Conservation (phyloP, 768 basidiomycete genomes). For the Sutorius australiensis region DNA sequence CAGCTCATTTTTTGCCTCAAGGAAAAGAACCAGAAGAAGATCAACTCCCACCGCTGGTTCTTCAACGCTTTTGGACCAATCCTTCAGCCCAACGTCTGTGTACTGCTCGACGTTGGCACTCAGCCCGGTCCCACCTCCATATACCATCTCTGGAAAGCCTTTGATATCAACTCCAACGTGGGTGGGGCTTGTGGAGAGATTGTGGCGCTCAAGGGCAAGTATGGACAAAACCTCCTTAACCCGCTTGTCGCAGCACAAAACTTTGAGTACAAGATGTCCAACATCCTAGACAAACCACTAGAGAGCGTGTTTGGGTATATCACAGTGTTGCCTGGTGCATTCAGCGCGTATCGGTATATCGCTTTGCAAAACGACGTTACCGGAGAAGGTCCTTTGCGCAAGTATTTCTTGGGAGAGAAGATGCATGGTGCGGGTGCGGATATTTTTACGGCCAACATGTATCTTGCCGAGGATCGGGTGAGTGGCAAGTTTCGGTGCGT, state of each 20-base stretch:
- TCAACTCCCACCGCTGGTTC: constrained; percentile 94
- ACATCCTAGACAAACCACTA: constrained; percentile 89
- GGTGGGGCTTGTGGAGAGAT: constrained; percentile 97
- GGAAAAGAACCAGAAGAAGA: constrained; percentile 94
- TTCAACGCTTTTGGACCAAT: constrained; percentile 86
- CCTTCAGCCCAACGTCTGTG: constrained; percentile 87
- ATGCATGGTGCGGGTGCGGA: constrained; percentile 87
- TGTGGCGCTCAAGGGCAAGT: constrained; percentile 86
- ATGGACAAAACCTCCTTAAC: constrained; percentile 73
- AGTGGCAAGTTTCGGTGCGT: constrained; percentile 17
- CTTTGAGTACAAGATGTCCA: constrained; percentile 93
- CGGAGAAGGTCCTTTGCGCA: constrained; percentile 87
- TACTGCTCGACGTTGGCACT: constrained; percentile 84
- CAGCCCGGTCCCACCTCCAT: constrained; percentile 85
- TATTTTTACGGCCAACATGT: constrained; percentile 97
- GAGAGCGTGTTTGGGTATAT: constrained; percentile 93
- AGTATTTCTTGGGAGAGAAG: constrained; percentile 97
- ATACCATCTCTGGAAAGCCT: constrained; percentile 94
- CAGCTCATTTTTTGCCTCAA: constrained; percentile 92
- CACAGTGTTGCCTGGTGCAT: constrained; percentile 88
- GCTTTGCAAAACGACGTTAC: constrained; percentile 81
- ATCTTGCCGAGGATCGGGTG: constrained; percentile 84
- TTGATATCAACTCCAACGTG: constrained; percentile 87
- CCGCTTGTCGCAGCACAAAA: constrained; percentile 90
- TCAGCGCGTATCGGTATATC: constrained; percentile 88